Evolutionary conservation across 805 yeast species (phyloP).

Genomic region (Lipomyces sp.): DNA sequence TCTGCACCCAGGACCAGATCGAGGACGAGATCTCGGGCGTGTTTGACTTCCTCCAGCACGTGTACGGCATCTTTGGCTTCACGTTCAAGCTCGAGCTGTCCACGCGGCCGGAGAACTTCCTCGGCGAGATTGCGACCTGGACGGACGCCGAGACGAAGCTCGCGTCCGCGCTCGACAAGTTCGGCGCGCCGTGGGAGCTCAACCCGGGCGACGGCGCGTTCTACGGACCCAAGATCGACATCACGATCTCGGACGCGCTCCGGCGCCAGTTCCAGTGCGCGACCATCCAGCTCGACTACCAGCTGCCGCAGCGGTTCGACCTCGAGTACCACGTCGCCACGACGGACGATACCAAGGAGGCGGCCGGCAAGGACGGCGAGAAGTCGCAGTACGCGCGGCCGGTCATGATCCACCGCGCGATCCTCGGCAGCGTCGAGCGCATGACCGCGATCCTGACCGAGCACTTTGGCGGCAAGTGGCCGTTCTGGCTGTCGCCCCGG

Average conservation of each 20-base stretch:
- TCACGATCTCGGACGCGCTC: slow-evolving; percentile 72
- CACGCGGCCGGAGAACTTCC: slow-evolving; percentile 77
- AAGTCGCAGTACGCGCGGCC: slow-evolving; percentile 65
- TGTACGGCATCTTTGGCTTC: slow-evolving; percentile 68
- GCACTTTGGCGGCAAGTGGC: slow-evolving; percentile 99
- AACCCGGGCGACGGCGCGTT: slow-evolving; percentile 96
- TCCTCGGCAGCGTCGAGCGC: slow-evolving; percentile 96
- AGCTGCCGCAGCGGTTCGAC: slow-evolving; percentile 80
- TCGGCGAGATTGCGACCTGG: slow-evolving; percentile 81
- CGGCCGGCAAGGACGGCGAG: slow-evolving; percentile 42
- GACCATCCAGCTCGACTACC: slow-evolving; percentile 92
- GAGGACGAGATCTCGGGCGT: slow-evolving; percentile 68
- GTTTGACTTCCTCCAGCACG: slow-evolving; percentile 66
- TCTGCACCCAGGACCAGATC: slow-evolving; percentile 78
- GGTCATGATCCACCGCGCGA: slow-evolving; percentile 99
- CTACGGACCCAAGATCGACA: slow-evolving; percentile 66
- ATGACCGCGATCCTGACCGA: slow-evolving; percentile 98
- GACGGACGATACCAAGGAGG: slow-evolving; percentile 33
- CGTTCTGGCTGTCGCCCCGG: slow-evolving; percentile 99
- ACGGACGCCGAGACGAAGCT: slow-evolving; percentile 71
- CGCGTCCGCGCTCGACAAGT: slow-evolving; percentile 53
- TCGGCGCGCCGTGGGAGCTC: slow-evolving; percentile 60
- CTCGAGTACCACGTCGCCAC: slow-evolving; percentile 53
- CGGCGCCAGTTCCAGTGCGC: slow-evolving; percentile 90
- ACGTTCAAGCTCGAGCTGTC: slow-evolving; percentile 66